A percentile compares a stretch with the other conserved stretches of the same genome.
phyloP scores from a whole-genome alignment of 805 yeast genomes.

The Torulaspora gathmanii region DNA sequence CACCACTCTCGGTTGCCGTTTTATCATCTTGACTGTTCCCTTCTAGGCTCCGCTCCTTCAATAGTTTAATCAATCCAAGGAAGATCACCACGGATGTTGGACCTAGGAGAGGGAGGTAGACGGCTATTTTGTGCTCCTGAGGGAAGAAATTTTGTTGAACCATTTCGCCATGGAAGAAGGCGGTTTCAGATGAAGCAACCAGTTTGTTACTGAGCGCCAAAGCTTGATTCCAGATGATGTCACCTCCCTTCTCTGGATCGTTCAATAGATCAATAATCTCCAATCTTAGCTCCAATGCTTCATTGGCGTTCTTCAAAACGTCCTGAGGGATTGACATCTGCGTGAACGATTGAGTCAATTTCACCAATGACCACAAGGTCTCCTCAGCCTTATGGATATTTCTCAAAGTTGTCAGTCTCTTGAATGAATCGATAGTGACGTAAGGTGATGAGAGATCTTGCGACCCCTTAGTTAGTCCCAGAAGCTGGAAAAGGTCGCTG shows the following conservation, averaged over 20 bases:
- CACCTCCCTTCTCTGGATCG: slow-evolving; percentile 32
- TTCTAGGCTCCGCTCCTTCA: slow-evolving; percentile 34
- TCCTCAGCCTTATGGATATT: slow-evolving; percentile 60
- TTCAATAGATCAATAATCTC: slow-evolving; percentile 29
- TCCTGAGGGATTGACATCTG: slow-evolving; percentile 79
- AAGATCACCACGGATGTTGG: slow-evolving; percentile 67
- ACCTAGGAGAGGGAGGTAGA: slow-evolving; percentile 84
- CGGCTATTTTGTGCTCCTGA: slow-evolving; percentile 91
- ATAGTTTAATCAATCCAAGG: slow-evolving; percentile 46
- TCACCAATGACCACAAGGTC: slow-evolving; percentile 67
- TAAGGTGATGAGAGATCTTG: slow-evolving; percentile 44
- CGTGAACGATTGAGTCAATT: slow-evolving; percentile 61
- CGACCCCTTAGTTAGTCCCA: slow-evolving; percentile 62
- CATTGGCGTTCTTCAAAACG: slow-evolving; percentile 54
- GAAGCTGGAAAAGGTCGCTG: slow-evolving; percentile 63
- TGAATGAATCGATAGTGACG: slow-evolving; percentile 61
- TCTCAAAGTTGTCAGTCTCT: slow-evolving; percentile 52
- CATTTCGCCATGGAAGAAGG: slow-evolving; percentile 93
- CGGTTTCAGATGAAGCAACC: slow-evolving; percentile 44
- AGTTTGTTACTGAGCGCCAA: slow-evolving; percentile 49
- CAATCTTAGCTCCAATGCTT: slow-evolving; percentile 44
- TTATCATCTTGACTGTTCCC: slow-evolving; percentile 4
- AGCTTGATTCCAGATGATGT: slow-evolving; percentile 45
- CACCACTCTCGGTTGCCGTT: not conserved
- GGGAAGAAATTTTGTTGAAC: slow-evolving; percentile 94